A percentile compares a stretch with the other conserved stretches of the same genome.
Evolutionary conservation across 83 land plant species (phyloP).

Genomic region (Diphasiastrum complanatum): DNA sequence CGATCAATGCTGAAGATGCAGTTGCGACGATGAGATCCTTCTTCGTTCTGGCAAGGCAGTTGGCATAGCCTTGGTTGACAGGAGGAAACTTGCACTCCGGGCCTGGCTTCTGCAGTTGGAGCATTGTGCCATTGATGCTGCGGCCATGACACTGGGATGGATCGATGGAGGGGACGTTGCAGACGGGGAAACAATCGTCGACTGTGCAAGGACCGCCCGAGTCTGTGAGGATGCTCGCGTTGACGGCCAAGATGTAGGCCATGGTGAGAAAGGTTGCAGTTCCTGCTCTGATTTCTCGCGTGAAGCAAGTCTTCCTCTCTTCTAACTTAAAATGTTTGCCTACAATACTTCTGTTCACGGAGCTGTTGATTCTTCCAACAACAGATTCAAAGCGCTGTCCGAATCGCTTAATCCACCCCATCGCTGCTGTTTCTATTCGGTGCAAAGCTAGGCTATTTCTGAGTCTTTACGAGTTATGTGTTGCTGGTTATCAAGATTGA

Average conservation of each 20-base stretch:
- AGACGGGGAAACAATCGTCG: constrained; percentile 44
- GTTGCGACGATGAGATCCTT: neutral
- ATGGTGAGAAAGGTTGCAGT: constrained; percentile 94
- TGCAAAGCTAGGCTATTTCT: too few relatives aligned
- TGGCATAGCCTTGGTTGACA: constrained; percentile 32
- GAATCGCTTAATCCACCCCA: too few relatives aligned
- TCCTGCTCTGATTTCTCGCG: constrained; percentile 72
- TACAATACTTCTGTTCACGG: constrained; percentile 38
- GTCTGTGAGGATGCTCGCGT: constrained; percentile 81
- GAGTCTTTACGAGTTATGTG: too few relatives aligned
- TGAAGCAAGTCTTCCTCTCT: constrained; percentile 56
- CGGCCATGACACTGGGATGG: constrained; percentile 9
- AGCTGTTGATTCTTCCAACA: too few relatives aligned
- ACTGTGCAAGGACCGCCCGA: constrained; percentile 80
- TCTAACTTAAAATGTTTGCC: constrained; percentile 83
- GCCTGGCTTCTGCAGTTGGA: constrained; percentile 31
- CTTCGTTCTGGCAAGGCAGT: constrained; percentile 5
- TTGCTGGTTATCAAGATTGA: too few relatives aligned
- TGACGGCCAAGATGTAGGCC: constrained; percentile 93
- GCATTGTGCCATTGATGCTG: constrained; percentile 10
- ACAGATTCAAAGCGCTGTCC: too few relatives aligned
- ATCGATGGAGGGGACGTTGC: constrained; percentile 14
- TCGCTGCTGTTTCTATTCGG: too few relatives aligned
- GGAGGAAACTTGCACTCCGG: constrained; percentile 56
- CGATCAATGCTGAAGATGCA: constrained; percentile 1